Percentiles rank a stretch among this genome's conserved stretches.
Conservation (phyloP, 75 land plant species). For the Larix kaempferi region DNA sequence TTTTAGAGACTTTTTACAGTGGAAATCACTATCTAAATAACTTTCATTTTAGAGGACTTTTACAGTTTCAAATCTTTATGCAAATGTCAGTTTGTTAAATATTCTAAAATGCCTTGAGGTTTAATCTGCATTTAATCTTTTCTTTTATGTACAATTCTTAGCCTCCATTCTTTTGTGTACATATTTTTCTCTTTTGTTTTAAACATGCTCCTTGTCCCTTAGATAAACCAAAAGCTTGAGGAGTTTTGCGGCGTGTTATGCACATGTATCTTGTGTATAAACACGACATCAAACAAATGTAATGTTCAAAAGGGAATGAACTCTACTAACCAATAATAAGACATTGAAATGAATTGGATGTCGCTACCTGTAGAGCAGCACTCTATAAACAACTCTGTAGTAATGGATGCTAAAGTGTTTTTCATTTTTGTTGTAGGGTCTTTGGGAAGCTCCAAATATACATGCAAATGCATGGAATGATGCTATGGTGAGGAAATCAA, state of each 20-base stretch:
- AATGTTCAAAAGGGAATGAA: background rate
- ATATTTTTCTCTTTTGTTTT: background rate
- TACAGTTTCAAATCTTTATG: background rate
- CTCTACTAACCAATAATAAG: background rate
- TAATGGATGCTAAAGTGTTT: background rate
- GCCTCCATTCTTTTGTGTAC: background rate
- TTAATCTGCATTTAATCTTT: background rate
- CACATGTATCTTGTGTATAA: background rate
- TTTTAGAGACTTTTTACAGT: no score
- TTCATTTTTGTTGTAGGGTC: slow-evolving; percentile 7
- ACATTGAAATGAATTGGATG: background rate
- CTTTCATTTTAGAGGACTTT: background rate
- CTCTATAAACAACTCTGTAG: no score
- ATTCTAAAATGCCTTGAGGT: background rate
- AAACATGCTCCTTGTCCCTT: background rate
- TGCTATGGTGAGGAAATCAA: background rate
- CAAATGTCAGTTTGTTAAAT: no score
- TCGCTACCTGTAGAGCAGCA: no score
- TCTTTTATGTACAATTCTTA: background rate
- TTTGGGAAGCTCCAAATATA: slow-evolving; percentile 10
- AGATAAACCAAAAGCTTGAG: background rate
- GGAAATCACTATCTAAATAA: no score
- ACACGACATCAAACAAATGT: background rate
- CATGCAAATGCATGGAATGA: slow-evolving; percentile 8
- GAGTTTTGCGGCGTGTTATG: background rate